Evolutionary conservation across 257 asterid species (phyloP).

Genomic region (Nicotiana sylvestris): DNA sequence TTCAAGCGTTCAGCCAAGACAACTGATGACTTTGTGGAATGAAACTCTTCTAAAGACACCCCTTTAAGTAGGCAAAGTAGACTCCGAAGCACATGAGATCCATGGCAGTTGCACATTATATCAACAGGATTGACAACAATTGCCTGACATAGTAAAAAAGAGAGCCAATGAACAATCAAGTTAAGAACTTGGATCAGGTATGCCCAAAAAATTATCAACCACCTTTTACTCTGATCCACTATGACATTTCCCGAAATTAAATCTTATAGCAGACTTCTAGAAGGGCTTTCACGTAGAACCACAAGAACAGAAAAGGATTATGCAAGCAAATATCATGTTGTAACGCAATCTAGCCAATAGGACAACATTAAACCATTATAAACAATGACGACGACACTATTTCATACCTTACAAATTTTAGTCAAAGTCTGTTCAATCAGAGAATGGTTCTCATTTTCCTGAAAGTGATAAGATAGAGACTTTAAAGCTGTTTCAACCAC

Average conservation of each 20-base stretch:
- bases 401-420: constrained; percentile 58
- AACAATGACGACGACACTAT: background rate
- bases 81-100: constrained; percentile 92
- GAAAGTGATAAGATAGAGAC: constrained; percentile 54
- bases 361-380: background rate
- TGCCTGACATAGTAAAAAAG: constrained; percentile 37
- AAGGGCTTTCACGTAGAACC: background rate
- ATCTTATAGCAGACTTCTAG: background rate
- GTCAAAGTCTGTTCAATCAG: constrained; percentile 42
- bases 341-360: background rate
- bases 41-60: constrained; percentile 75
- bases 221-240: background rate
- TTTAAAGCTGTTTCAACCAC: constrained; percentile 91
- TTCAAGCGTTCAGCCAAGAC: constrained; percentile 79
- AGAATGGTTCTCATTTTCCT: too few relatives aligned
- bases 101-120: constrained; percentile 83
- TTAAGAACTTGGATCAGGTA: background rate
- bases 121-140: constrained; percentile 63
- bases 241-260: background rate
- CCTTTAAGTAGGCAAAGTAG: constrained; percentile 88
- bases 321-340: background rate
- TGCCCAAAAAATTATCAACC: background rate
- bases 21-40: constrained; percentile 53
- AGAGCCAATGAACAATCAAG: background rate
- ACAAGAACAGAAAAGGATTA: background rate